Evolutionary conservation across 2,329 filamentous ascomycete species (phyloP).

Genomic region (Claviceps citrina): DNA sequence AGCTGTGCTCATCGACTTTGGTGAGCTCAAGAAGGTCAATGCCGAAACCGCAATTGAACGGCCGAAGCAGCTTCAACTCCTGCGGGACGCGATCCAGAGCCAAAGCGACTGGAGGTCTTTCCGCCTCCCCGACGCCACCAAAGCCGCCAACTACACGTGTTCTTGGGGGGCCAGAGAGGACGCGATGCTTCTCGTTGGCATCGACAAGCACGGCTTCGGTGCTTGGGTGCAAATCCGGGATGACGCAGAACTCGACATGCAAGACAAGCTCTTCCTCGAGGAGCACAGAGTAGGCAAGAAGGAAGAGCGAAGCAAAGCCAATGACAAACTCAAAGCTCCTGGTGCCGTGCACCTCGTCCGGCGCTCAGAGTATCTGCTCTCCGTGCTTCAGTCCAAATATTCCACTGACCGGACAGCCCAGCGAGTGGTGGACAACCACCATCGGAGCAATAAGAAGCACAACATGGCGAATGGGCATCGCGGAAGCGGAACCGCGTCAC

Average conservation of each 20-base stretch:
- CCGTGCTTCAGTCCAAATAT: constrained; percentile 79
- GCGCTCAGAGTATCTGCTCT: constrained; percentile 84
- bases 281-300: constrained; percentile 98
- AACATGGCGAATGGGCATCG: constrained; percentile 43
- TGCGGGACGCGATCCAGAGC: constrained; percentile 57
- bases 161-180: constrained; percentile 88
- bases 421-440: constrained; percentile 76
- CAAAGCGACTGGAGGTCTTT: constrained; percentile 61
- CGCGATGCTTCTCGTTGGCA: constrained; percentile 90
- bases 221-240: constrained; percentile 92
- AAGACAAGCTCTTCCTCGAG: constrained; percentile 87
- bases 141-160: constrained; percentile 80
- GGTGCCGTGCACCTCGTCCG: constrained; percentile 95
- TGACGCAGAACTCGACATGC: constrained; percentile 69
- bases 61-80: constrained; percentile 71
- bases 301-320: constrained; percentile 67
- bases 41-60: constrained; percentile 89
- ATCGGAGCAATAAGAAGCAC: constrained; percentile 80
- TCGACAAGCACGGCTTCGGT: constrained; percentile 85
- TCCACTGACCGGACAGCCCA: constrained; percentile 61
- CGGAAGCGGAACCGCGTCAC: constrained; percentile 53
- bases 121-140: constrained; percentile 78
- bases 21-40: constrained; percentile 85
- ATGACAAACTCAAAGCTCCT: constrained; percentile 73
- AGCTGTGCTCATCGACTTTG: constrained; percentile 87